Conservation (phyloP, 116 monocot species). For the Phalaenopsis hybrid region DNA sequence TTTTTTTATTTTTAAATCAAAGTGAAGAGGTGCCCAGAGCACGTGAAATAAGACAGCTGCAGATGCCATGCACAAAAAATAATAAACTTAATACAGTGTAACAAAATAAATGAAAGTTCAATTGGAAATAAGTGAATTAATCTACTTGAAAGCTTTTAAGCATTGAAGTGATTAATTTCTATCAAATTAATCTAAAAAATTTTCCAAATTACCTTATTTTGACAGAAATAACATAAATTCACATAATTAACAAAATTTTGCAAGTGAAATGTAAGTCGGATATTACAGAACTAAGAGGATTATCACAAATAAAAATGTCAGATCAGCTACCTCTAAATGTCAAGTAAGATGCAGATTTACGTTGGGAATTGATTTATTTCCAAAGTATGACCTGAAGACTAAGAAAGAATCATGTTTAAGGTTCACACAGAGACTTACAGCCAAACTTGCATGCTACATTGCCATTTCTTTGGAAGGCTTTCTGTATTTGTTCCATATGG, state of each 20-base stretch:
- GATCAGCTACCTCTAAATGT: not conserved
- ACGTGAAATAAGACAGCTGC: too few species aligned
- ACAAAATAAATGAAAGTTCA: not conserved
- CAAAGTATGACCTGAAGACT: not conserved
- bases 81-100: not conserved
- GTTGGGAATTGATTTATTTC: not conserved
- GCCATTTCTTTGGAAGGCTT: conserved; percentile 77
- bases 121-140: not conserved
- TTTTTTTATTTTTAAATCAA: too few species aligned
- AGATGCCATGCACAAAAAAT: too few species aligned
- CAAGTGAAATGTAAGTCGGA: not conserved
- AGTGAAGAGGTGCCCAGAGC: too few species aligned
- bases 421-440: conserved; percentile 61
- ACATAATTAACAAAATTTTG: not conserved
- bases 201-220: not conserved
- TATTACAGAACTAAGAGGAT: not conserved
- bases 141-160: not conserved
- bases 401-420: not conserved
- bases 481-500: conserved; percentile 60
- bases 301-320: not conserved
- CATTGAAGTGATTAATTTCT: not conserved
- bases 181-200: not conserved
- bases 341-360: not conserved
- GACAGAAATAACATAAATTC: not conserved
- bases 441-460: conserved; percentile 81